Percentiles rank a stretch among this genome's conserved stretches.
Conservation (phyloP, 139 green algal genomes). For the Tetraselmis chui region DNA sequence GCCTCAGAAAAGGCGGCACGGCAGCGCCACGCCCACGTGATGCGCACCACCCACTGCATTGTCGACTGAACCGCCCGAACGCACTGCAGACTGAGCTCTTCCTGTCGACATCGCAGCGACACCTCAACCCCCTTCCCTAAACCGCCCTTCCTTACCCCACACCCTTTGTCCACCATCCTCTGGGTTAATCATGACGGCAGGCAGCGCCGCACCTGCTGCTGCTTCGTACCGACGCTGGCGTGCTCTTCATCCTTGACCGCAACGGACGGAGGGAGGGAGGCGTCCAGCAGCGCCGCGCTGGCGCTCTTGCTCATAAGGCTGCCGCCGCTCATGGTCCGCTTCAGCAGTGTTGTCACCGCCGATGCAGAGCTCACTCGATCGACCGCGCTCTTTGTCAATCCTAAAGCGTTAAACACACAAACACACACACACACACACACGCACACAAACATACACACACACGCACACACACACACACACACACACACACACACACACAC, state of each 20-base stretch:
- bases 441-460: too few relatives aligned
- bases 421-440: too few relatives aligned
- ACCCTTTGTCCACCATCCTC: too few relatives aligned
- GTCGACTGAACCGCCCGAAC: background rate
- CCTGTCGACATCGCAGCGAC: too few relatives aligned
- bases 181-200: background rate
- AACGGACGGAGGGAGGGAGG: background rate
- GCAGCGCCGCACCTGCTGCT: background rate
- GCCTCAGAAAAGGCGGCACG: background rate
- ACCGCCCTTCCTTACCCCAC: too few relatives aligned
- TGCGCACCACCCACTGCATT: background rate
- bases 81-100: background rate
- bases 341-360: background rate
- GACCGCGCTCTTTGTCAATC: background rate
- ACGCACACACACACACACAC: too few relatives aligned
- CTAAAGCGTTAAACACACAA: too few relatives aligned
- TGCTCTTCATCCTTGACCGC: background rate
- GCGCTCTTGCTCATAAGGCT: too few relatives aligned
- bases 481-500: too few relatives aligned
- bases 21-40: background rate
- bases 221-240: background rate
- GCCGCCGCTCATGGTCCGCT: background rate
- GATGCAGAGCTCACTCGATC: background rate
- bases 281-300: too few relatives aligned
- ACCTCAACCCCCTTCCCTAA: too few relatives aligned